Evolutionary conservation across 2,329 filamentous ascomycete genomes (phyloP).

Genomic region (Trichophyton mentagrophytes): DNA sequence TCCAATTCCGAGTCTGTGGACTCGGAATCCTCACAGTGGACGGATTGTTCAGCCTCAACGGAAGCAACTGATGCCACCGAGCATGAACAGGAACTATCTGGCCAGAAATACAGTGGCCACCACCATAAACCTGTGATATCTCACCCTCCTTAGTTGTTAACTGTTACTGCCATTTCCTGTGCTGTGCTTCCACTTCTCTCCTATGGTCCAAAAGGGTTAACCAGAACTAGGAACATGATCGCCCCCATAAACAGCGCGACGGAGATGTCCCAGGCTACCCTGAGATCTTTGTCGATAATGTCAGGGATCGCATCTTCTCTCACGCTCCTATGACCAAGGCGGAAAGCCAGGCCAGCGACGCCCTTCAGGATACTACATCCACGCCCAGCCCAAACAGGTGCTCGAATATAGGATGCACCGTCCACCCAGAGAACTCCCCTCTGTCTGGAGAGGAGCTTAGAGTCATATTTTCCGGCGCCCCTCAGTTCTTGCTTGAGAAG

Average conservation of each 20-base stretch:
- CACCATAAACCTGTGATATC: not conserved
- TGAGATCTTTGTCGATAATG: not conserved
- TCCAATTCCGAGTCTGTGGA: not conserved
- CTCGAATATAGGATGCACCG: not conserved
- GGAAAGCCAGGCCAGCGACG: not conserved
- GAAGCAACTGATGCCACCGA: not conserved
- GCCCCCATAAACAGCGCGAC: not conserved
- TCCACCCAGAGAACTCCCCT: slow-evolving; percentile 6
- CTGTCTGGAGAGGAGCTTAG: slow-evolving; percentile 26
- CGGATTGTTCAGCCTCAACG: not conserved
- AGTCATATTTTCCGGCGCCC: slow-evolving; percentile 31
- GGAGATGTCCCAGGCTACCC: not conserved
- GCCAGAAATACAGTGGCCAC: not conserved
- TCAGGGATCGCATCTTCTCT: not conserved
- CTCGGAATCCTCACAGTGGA: not conserved
- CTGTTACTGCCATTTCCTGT: not conserved
- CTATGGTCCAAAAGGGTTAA: not conserved
- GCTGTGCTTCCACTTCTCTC: not conserved
- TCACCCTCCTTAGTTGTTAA: not conserved
- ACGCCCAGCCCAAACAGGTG: not conserved
- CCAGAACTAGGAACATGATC: not conserved
- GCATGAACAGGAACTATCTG: not conserved
- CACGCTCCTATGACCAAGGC: not conserved
- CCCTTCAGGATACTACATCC: not conserved
- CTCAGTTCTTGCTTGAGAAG: slow-evolving; percentile 34